A percentile compares a stretch with the other conserved stretches of the same genome.
phyloP scores from a whole-genome alignment of 148 eudicot species.

The Rhododendron henanense region DNA sequence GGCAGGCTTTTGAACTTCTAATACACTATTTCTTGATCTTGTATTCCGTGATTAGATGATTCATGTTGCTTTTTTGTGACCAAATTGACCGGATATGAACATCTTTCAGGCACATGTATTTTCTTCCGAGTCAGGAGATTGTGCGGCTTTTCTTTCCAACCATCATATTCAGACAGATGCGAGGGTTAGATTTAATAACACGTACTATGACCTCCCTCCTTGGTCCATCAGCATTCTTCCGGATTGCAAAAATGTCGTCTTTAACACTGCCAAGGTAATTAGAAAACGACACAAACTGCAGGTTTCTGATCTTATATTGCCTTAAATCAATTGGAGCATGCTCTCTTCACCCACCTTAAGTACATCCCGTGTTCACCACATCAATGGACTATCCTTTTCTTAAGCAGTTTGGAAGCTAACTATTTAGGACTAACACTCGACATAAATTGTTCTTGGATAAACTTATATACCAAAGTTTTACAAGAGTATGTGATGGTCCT shows the following conservation, averaged over 20 bases:
- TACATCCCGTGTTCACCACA: neutral
- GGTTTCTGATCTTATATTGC: neutral
- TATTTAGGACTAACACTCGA: no score
- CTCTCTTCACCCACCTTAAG: neutral
- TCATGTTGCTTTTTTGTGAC: slow-evolving; percentile 14
- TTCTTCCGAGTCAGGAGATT: slow-evolving; percentile 56
- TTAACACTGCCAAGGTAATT: slow-evolving; percentile 79
- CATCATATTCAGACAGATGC: slow-evolving; percentile 43
- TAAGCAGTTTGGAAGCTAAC: neutral
- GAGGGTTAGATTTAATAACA: slow-evolving; percentile 50
- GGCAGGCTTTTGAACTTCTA: neutral
- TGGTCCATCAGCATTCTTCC: slow-evolving; percentile 99
- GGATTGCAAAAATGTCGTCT: slow-evolving; percentile 72
- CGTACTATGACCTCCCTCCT: slow-evolving; percentile 70
- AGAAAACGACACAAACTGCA: neutral
- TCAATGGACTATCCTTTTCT: neutral
- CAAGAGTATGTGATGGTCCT: neutral
- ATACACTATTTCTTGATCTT: neutral
- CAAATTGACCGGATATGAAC: neutral
- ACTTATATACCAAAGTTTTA: neutral
- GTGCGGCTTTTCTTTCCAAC: slow-evolving; percentile 88
- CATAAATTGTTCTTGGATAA: neutral
- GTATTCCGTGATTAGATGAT: neutral
- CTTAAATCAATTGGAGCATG: neutral
- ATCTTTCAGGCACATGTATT: slow-evolving; percentile 78